Percentiles rank a stretch among this genome's conserved stretches.
These are phyloP conservation scores for Sporobolus alterniflorus DNA, from an alignment of 202 grass and related monocot genomes.

Conservation along the genomic window DNA sequence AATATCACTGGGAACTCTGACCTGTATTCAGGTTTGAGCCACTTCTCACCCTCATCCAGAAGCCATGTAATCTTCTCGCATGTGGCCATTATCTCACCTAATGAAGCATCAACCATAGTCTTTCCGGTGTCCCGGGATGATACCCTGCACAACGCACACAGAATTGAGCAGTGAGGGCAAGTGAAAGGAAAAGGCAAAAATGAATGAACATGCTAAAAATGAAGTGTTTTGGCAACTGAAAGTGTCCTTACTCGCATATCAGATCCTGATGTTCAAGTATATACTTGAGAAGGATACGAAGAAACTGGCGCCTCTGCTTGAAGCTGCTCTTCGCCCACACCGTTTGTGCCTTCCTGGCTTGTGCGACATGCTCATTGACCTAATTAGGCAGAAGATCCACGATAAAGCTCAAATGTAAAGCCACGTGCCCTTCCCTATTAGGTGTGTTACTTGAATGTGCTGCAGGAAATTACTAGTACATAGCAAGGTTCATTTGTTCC, in stretches of 20 bases:
- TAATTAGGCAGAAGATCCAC: constrained; percentile 31
- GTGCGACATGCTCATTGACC: constrained; percentile 88
- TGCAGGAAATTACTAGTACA: not conserved
- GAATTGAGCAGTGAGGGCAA: not conserved
- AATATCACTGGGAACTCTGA: constrained; percentile 32
- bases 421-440: not conserved
- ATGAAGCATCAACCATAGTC: constrained; percentile 97
- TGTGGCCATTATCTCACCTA: constrained; percentile 99
- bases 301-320: constrained; percentile 90
- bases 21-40: constrained; percentile 99
- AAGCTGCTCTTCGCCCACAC: constrained; percentile 96
- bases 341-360: constrained; percentile 95
- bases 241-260: constrained; percentile 91
- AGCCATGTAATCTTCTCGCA: constrained; percentile 99
- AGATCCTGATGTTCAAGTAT: constrained; percentile 98
- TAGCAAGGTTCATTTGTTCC: not conserved
- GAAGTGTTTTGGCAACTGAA: constrained; percentile 5
- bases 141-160: constrained; percentile 52
- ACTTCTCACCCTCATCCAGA: constrained; percentile 98
- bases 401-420: not conserved
- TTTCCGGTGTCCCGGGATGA: constrained; percentile 96
- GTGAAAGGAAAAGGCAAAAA: not conserved
- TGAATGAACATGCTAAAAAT: too few relatives aligned
- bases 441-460: not conserved
- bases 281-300: constrained; percentile 95